These are phyloP conservation scores for Suillus luteus DNA, from an alignment of 768 basidiomycete genomes.

Conservation along the genomic window DNA sequence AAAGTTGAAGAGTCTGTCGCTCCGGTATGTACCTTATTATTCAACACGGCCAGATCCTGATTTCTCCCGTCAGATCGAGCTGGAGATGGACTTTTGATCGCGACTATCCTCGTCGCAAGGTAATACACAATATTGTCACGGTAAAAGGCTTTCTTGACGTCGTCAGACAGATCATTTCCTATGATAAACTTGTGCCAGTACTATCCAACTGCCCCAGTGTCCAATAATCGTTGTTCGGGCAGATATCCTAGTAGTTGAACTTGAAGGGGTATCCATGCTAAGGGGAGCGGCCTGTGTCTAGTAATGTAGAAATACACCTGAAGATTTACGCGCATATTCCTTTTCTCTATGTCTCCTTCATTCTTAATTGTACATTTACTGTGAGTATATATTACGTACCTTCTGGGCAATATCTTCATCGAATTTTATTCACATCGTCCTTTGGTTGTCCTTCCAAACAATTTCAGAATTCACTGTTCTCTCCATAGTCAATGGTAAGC, in stretches of 20 bases:
- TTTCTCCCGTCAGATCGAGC: slow-evolving; percentile 11
- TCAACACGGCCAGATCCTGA: neutral
- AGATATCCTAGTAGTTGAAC: neutral
- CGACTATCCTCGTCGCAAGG: neutral
- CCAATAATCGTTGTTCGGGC: neutral
- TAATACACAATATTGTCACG: neutral
- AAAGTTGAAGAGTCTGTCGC: slow-evolving; percentile 20
- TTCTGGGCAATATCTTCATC: neutral
- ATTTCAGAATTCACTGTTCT: neutral
- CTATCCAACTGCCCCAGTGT: neutral
- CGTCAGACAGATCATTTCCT: neutral
- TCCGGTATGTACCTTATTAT: slow-evolving; percentile 12
- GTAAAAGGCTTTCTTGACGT: neutral
- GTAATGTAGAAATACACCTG: neutral
- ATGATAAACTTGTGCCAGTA: neutral
- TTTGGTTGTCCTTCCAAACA: neutral
- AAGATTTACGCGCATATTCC: no score
- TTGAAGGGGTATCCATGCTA: neutral
- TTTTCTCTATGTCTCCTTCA: neutral
- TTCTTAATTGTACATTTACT: neutral
- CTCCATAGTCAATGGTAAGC: neutral
- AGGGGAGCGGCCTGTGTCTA: neutral
- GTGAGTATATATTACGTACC: neutral
- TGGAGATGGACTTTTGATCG: slow-evolving; percentile 17
- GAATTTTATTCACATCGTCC: neutral